Evolutionary conservation across 768 basidiomycete species (phyloP).

Genomic region (Hypholoma fasciculare): DNA sequence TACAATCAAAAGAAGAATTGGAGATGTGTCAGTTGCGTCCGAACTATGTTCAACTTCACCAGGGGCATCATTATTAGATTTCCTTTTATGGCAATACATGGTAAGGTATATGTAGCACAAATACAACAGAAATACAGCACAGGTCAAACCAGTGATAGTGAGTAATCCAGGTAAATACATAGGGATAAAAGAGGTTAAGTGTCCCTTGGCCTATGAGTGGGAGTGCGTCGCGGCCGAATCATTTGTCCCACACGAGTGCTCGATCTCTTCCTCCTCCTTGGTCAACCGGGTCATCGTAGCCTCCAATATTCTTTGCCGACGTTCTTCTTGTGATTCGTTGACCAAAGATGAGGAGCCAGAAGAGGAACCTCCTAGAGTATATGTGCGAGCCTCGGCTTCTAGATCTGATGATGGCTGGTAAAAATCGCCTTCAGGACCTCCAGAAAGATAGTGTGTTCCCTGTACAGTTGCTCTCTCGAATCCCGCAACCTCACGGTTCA

Average conservation of each 20-base stretch:
- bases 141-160: too few relatives aligned
- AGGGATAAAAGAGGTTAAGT: too few relatives aligned
- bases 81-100: background rate
- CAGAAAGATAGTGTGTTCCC: constrained; percentile 56
- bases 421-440: constrained; percentile 30
- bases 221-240: background rate
- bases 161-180: too few relatives aligned
- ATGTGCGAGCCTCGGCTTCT: constrained; percentile 54
- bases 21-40: background rate
- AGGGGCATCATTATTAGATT: constrained; percentile 1
- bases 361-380: constrained; percentile 51
- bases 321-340: constrained; percentile 55
- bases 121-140: too few relatives aligned
- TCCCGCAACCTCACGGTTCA: constrained; percentile 71
- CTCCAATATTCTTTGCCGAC: constrained; percentile 52
- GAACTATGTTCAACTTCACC: background rate
- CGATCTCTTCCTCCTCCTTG: constrained; percentile 71
- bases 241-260: constrained; percentile 66
- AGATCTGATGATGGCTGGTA: constrained; percentile 57
- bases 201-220: background rate
- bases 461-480: constrained; percentile 54
- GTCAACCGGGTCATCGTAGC: constrained; percentile 62
- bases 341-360: constrained; percentile 7
- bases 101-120: too few relatives aligned
- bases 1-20: too few relatives aligned